phyloP scores from a whole-genome alignment of 208 protist genomes.

The Wallacemonas rigidus region DNA sequence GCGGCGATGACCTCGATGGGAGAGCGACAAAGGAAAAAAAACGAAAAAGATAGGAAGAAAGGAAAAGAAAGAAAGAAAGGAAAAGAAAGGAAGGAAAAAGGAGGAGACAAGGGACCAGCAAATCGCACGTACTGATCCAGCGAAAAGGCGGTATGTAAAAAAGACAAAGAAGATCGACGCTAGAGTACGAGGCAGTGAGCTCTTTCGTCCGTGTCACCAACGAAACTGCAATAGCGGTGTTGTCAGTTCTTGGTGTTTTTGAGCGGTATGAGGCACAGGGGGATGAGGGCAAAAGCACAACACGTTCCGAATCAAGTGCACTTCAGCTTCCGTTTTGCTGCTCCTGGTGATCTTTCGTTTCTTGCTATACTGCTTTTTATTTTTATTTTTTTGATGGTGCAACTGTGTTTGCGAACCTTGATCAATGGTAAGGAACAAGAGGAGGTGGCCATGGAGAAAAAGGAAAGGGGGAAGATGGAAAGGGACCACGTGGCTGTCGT shows the following conservation, averaged over 20 bases:
- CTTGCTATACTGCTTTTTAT: too few relatives aligned
- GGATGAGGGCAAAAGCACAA: background rate
- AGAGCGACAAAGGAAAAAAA: slow-evolving; percentile 7
- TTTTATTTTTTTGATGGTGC: background rate
- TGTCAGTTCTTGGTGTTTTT: too few relatives aligned
- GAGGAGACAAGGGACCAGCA: background rate
- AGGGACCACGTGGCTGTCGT: too few relatives aligned
- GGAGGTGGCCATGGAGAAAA: background rate
- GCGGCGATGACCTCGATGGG: background rate
- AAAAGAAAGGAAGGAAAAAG: slow-evolving; percentile 18
- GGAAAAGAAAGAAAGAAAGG: slow-evolving; percentile 20
- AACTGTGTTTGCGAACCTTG: background rate
- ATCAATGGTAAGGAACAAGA: background rate
- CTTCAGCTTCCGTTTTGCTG: too few relatives aligned
- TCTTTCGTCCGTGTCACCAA: too few relatives aligned
- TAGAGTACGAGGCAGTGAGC: too few relatives aligned
- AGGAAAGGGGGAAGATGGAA: background rate
- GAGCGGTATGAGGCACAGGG: too few relatives aligned
- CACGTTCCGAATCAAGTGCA: background rate
- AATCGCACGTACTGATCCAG: too few relatives aligned
- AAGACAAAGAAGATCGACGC: too few relatives aligned
- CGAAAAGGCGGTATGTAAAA: too few relatives aligned
- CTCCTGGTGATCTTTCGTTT: too few relatives aligned
- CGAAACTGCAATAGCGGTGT: too few relatives aligned
- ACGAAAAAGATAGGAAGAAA: slow-evolving; percentile 22